Conservation (phyloP, 2,329 filamentous ascomycete genomes). For the Karstenula rhodostoma region DNA sequence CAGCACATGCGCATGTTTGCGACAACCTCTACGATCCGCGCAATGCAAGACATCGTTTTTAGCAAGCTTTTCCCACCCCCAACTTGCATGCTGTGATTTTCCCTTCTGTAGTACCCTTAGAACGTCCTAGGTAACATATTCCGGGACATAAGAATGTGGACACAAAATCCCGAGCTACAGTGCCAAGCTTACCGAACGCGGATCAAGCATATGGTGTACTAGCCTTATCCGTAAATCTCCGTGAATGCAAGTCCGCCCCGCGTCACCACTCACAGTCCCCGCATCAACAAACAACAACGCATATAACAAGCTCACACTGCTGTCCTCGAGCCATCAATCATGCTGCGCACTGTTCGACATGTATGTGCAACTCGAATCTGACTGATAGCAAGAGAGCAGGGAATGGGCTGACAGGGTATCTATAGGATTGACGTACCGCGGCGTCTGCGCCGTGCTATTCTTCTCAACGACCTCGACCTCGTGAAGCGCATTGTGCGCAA, state of each 20-base stretch:
- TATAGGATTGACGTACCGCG: conserved; percentile 77
- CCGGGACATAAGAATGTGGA: conserved; percentile 1
- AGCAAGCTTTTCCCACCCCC: not conserved
- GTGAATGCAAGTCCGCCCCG: conserved; percentile 37
- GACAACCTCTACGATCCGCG: not conserved
- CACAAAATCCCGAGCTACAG: not conserved
- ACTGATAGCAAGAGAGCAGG: not conserved
- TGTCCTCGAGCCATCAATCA: conserved; percentile 22
- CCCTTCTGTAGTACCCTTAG: not conserved
- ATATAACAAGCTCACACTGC: conserved; percentile 14
- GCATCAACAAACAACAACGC: conserved; percentile 18
- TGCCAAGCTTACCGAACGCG: conserved; percentile 4
- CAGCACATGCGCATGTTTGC: not conserved
- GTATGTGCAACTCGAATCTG: conserved; percentile 21
- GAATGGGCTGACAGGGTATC: not conserved
- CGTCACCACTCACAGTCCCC: conserved; percentile 21
- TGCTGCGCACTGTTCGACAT: conserved; percentile 33
- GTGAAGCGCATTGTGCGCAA: conserved; percentile 78
- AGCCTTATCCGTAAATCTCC: conserved; percentile 34
- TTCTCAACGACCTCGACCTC: conserved; percentile 75
- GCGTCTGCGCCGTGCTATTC: conserved; percentile 83
- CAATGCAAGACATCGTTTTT: not conserved
- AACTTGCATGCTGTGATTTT: not conserved
- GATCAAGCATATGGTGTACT: conserved; percentile 21
- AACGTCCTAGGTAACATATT: conserved; percentile 1